Percentiles rank a stretch among this genome's conserved stretches.
Conservation (phyloP, 2,329 filamentous ascomycete species). For the Beauveria sp. region DNA sequence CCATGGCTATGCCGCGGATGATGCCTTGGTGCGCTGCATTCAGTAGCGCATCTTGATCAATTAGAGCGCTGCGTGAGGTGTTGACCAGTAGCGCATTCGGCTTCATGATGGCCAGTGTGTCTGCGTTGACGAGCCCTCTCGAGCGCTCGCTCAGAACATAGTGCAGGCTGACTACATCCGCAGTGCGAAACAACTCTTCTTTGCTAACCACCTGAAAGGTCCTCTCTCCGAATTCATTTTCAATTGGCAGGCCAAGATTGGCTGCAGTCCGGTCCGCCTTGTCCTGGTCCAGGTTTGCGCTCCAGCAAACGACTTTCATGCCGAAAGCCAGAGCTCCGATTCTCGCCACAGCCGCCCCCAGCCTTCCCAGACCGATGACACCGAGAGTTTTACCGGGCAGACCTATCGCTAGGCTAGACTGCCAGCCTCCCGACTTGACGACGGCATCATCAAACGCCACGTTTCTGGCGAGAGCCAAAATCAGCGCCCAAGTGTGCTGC, state of each 20-base stretch:
- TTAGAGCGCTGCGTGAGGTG: slow-evolving; percentile 61
- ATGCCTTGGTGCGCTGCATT: slow-evolving; percentile 47
- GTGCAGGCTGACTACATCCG: slow-evolving; percentile 63
- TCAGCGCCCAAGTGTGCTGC: slow-evolving; percentile 49
- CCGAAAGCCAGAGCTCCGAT: slow-evolving; percentile 54
- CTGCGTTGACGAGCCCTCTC: slow-evolving; percentile 46
- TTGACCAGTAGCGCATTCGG: slow-evolving; percentile 57
- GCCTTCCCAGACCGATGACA: slow-evolving; percentile 52
- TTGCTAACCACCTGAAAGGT: slow-evolving; percentile 53
- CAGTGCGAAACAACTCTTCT: slow-evolving; percentile 50
- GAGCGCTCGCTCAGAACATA: slow-evolving; percentile 59
- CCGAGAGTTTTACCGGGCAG: slow-evolving; percentile 54
- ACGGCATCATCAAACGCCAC: slow-evolving; percentile 51
- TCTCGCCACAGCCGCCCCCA: slow-evolving; percentile 52
- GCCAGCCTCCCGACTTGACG: slow-evolving; percentile 51
- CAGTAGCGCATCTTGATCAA: slow-evolving; percentile 59
- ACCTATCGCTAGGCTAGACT: slow-evolving; percentile 47
- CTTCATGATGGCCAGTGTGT: slow-evolving; percentile 57
- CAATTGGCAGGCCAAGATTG: slow-evolving; percentile 48
- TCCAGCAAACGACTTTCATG: slow-evolving; percentile 60
- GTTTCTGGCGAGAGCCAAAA: slow-evolving; percentile 49
- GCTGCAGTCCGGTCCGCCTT: slow-evolving; percentile 50
- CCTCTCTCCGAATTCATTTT: slow-evolving; percentile 40
- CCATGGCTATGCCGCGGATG: slow-evolving; percentile 61
- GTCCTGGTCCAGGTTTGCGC: slow-evolving; percentile 53